Base-by-base conservation (phyloP, 257 asterid species). In the Salvia hispanica region DNA sequence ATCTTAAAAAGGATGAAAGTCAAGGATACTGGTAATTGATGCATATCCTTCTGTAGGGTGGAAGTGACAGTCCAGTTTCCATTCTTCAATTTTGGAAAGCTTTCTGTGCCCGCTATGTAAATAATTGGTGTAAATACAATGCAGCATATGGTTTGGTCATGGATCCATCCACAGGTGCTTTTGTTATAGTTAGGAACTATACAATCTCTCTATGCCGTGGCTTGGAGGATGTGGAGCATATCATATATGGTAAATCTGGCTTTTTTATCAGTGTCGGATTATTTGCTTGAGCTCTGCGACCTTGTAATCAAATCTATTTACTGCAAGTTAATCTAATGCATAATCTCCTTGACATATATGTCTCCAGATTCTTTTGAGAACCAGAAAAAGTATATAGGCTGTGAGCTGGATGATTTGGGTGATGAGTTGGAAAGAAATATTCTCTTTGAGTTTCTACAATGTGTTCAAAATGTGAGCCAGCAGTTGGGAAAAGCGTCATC, bases 401-500 rank as follows among this genome's bases (percentile, higher is more conserved):
- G 77, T 67, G 85, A 68, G 72, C 62, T 84, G 73, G 74, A 66
- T 69, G 69, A 73, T 59, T 79, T 81, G 46, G 79, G 77, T 74
- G 75, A 75, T 60, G 91, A 82, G 60, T 82, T 76, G 72, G 89
- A 83, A 48, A 71, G 72, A 53, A 82, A 77, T 63, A 83, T 87
- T 81, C 85, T 85, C 14, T 81, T 76, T 73, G 95, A 85, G 78
- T 77, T 85, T 52, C 85, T 88, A 56, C 86, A 79, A 58, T 93
- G 99, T 76, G 82, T 84, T 64, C 82, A 70, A 66, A 77, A 66
- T 76, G 85, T 93, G 77, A 85, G 87, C 83, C 95, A 85, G 69
- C 96, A 90, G 79, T 78, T 93, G 67, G 94, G 97, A 72, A 88
- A 84, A 83, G 92, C 96, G 51, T 83, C 95, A 68, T 87, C 97